Percentiles rank a stretch among this genome's conserved stretches.
phyloP scores from a whole-genome alignment of 768 basidiomycete species.

The Cytidiella melzeri region DNA sequence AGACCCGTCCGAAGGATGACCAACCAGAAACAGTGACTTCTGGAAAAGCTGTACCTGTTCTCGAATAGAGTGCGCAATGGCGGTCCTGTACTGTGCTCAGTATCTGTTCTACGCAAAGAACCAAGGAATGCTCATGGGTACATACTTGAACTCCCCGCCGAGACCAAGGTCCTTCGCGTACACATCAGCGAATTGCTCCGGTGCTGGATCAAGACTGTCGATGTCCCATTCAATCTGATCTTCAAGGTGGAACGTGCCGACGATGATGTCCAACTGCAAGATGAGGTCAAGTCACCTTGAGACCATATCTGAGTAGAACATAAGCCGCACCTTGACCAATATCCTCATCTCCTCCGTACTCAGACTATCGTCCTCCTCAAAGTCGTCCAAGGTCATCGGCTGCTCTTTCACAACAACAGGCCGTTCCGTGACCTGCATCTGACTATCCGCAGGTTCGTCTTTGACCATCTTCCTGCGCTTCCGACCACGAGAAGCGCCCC shows the following conservation, averaged over 20 bases:
- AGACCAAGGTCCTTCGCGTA: constrained; percentile 86
- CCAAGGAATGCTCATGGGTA: constrained; percentile 5
- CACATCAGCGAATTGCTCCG: constrained; percentile 88
- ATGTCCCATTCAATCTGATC: constrained; percentile 99
- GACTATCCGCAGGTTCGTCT: constrained; percentile 18
- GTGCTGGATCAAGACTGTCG: constrained; percentile 69
- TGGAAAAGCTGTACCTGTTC: constrained; percentile 92
- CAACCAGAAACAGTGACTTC: constrained; percentile 86
- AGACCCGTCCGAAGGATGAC: constrained; percentile 78
- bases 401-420: constrained; percentile 13
- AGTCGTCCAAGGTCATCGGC: constrained; percentile 51
- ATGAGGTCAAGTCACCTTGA: too few species aligned
- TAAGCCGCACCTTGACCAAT: constrained; percentile 70
- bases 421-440: neutral
- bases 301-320: neutral
- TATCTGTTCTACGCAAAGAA: too few species aligned
- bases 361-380: constrained; percentile 57
- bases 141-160: constrained; percentile 88
- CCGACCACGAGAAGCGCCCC: constrained; percentile 26
- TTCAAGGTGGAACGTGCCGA: constrained; percentile 86
- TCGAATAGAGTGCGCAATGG: constrained; percentile 90
- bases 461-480: constrained; percentile 39
- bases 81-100: constrained; percentile 60
- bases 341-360: constrained; percentile 87
- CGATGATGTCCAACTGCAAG: constrained; percentile 85